phyloP scores from a whole-genome alignment of 768 basidiomycete species.

The Mycena crocata region DNA sequence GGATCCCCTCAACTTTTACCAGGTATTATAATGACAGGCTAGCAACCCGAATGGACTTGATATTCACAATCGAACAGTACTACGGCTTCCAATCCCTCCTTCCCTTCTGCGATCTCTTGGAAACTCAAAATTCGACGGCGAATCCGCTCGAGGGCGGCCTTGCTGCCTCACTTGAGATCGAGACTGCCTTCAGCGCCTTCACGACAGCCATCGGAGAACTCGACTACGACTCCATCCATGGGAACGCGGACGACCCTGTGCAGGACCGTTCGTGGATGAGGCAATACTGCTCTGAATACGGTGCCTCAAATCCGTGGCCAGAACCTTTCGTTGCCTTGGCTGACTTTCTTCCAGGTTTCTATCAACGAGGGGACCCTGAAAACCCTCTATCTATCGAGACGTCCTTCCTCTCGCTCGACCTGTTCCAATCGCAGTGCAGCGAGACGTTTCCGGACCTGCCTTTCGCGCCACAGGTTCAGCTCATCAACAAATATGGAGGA shows the following conservation, averaged over 20 bases:
- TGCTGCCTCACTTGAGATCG: constrained; percentile 46
- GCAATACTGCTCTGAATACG: constrained; percentile 66
- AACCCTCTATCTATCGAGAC: constrained; percentile 62
- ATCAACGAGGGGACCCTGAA: constrained; percentile 58
- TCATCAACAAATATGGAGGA: constrained; percentile 63
- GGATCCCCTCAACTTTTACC: constrained; percentile 62
- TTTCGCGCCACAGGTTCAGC: constrained; percentile 53
- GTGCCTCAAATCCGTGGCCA: constrained; percentile 34
- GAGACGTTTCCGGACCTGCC: constrained; percentile 53
- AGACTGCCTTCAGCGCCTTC: constrained; percentile 54
- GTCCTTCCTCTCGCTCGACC: constrained; percentile 55
- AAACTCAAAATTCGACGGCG: constrained; percentile 56
- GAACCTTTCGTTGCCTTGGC: neutral
- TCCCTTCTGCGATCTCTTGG: constrained; percentile 61
- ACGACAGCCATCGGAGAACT: constrained; percentile 55
- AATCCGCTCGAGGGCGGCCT: constrained; percentile 52
- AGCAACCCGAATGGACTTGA: neutral
- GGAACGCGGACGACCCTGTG: constrained; percentile 55
- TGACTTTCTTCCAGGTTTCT: constrained; percentile 48
- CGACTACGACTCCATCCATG: constrained; percentile 58
- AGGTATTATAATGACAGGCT: constrained; percentile 46
- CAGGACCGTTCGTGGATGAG: constrained; percentile 62
- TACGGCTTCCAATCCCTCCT: constrained; percentile 59
- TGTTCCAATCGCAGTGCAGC: constrained; percentile 60
- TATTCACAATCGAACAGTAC: constrained; percentile 44